A percentile compares a stretch with the other conserved stretches of the same genome.
These are phyloP conservation scores for Xylaria sp. DNA, from an alignment of 2,329 filamentous ascomycete species.

Conservation along the genomic window DNA sequence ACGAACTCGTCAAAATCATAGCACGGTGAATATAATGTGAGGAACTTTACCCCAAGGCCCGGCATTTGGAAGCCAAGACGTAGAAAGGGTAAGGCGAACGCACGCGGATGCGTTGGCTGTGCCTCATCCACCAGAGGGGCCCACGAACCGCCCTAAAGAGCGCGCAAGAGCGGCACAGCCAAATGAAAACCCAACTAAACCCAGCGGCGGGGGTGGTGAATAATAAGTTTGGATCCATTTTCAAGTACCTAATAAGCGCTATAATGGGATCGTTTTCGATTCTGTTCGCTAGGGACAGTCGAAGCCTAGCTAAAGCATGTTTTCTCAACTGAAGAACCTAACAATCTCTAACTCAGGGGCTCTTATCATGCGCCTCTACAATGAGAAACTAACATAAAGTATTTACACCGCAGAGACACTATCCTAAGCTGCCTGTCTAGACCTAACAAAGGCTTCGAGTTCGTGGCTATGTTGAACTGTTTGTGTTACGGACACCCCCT, in stretches of 20 bases:
- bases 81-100: slow-evolving; percentile 7
- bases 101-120: slow-evolving; percentile 12
- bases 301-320: slow-evolving; percentile 5
- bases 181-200: slow-evolving; percentile 22
- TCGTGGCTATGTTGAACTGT: background rate
- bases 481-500: background rate
- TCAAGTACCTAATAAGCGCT: no score
- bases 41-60: background rate
- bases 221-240: background rate
- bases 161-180: slow-evolving; percentile 29
- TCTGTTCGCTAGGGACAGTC: background rate
- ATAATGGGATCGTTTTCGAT: no score
- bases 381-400: slow-evolving; percentile 1
- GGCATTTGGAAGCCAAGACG: background rate
- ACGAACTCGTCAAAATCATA: background rate
- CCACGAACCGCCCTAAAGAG: slow-evolving; percentile 22
- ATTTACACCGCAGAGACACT: background rate
- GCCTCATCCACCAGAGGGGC: slow-evolving; percentile 19
- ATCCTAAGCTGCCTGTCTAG: background rate
- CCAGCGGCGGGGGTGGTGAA: slow-evolving; percentile 2
- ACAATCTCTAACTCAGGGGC: background rate
- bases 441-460: background rate
- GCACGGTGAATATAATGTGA: background rate
- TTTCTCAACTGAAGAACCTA: background rate
- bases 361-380: slow-evolving; percentile 8